Conservation (phyloP, 177 flowering plant species). For the Vitis hybrid region DNA sequence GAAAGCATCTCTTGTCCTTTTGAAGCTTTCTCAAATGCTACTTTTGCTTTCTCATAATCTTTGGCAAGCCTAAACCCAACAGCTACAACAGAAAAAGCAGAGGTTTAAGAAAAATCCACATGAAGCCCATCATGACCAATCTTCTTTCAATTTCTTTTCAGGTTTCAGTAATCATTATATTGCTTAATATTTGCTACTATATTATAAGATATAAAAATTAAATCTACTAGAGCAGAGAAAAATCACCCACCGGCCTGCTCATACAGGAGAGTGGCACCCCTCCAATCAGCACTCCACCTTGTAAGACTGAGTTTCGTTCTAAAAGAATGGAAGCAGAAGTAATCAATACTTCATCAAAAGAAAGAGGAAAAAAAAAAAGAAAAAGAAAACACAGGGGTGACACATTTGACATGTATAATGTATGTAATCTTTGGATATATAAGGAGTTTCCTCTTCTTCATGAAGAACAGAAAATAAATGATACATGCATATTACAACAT, state of each 20-base stretch:
- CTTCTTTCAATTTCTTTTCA: background rate
- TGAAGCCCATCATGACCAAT: background rate
- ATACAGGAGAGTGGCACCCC: slow-evolving; percentile 65
- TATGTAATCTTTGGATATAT: background rate
- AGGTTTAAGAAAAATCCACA: background rate
- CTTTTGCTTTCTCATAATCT: slow-evolving; percentile 76
- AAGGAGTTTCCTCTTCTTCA: too few relatives aligned
- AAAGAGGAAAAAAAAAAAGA: background rate
- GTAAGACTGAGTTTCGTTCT: slow-evolving; percentile 86
- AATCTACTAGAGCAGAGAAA: background rate
- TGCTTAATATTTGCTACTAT: background rate
- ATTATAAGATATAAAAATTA: background rate
- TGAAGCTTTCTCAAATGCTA: slow-evolving; percentile 89
- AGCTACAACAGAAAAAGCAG: slow-evolving; percentile 38
- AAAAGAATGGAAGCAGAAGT: slow-evolving; percentile 9
- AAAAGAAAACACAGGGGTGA: background rate
- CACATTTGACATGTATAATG: background rate
- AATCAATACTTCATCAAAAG: background rate
- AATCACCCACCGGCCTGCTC: slow-evolving; percentile 80
- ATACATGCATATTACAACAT: too few relatives aligned
- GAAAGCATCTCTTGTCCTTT: slow-evolving; percentile 97
- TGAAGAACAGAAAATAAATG: too few relatives aligned
- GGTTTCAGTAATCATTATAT: background rate
- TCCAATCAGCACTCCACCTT: slow-evolving; percentile 99
- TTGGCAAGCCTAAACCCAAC: slow-evolving; percentile 63